phyloP scores from a whole-genome alignment of 257 asterid genomes.

The Henckelia pumila region DNA sequence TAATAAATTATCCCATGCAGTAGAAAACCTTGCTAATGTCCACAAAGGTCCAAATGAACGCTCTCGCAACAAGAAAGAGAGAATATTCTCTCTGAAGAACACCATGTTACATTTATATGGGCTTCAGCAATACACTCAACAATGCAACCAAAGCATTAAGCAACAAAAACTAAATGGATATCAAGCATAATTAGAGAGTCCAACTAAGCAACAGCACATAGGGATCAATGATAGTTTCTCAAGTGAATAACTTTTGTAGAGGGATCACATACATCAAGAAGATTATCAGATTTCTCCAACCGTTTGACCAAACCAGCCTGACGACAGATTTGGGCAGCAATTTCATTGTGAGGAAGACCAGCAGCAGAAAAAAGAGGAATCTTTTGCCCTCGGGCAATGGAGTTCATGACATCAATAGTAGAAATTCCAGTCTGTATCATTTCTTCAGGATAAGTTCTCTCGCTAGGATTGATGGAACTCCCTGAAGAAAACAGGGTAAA shows the following conservation, averaged over 20 bases:
- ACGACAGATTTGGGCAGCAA: slow-evolving; percentile 98
- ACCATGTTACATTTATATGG: not conserved
- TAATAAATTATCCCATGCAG: slow-evolving; percentile 4
- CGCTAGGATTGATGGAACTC: slow-evolving; percentile 98
- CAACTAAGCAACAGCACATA: not conserved
- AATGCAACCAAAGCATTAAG: not conserved
- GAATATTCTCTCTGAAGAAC: slow-evolving; percentile 1
- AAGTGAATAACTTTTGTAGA: slow-evolving; percentile 3
- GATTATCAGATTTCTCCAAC: slow-evolving; percentile 79
- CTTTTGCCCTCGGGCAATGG: slow-evolving; percentile 97
- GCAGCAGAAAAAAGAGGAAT: slow-evolving; percentile 98
- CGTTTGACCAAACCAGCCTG: slow-evolving; percentile 99
- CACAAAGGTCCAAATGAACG: slow-evolving; percentile 8
- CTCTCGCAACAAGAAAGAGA: slow-evolving; percentile 13
- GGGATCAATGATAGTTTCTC: not conserved
- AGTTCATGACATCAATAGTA: slow-evolving; percentile 97
- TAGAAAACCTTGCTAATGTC: slow-evolving; percentile 3
- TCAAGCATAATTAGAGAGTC: not conserved
- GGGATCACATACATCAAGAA: slow-evolving; percentile 62
- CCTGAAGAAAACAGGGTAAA: slow-evolving; percentile 47
- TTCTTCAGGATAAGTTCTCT: slow-evolving; percentile 97
- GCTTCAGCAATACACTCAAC: slow-evolving; percentile 5
- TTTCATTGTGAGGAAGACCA: slow-evolving; percentile 99
- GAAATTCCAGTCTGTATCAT: slow-evolving; percentile 99
- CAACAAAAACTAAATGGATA: slow-evolving; percentile 1